Base-by-base conservation (phyloP, 176 grass and related monocot species). In the Eragrostis nindensis region DNA sequence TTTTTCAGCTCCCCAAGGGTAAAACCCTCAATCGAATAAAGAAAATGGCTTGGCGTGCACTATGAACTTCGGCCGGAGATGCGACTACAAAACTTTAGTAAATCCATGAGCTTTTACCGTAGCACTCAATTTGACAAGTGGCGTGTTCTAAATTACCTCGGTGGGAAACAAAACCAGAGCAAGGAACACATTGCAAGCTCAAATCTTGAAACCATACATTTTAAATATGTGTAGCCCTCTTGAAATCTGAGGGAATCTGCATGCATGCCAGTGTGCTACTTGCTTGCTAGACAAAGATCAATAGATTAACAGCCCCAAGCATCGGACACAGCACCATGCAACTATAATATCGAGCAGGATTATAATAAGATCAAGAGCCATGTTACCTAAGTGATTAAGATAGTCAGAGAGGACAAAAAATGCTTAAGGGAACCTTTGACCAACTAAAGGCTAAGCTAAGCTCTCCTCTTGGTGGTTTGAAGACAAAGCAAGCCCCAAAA, bases 361-460 rank as follows among this genome's bases (percentile, higher is more conserved):
- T 85, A 89, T 59, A 77, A 56, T 85, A 89, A 59, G 77, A 30
- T 71, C 17, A 66, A 24, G 46, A 41, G 82, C 55, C 87, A 85
- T 89, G 87, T 85, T 89, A 85, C 82, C 56, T 45, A 81, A 62
- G 77, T 61, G 82, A 85, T 81, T 89, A 89, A 44, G 65, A 79
- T 88, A 87, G 61, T 67, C 75, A 76, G 80, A 93, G 75, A 84
- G 83, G 88, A 83, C 92, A 88, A 91, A 90, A 90, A 90, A 70
- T 90, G 86, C 84, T 86, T 84, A 82, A 78, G 83, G 88, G 92
- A 86, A 94, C 88, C 82, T 94, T 94, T 91, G 92, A 91, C 92
- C 85, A 80, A 76, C 88, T 70, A 89, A 89, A 89, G 82, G 70
- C 63, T 46, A 60, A 27, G 36, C 82, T 71, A 68, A 65, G 63